Conservation (phyloP, 768 basidiomycete genomes). For the Suillus hirtellus region DNA sequence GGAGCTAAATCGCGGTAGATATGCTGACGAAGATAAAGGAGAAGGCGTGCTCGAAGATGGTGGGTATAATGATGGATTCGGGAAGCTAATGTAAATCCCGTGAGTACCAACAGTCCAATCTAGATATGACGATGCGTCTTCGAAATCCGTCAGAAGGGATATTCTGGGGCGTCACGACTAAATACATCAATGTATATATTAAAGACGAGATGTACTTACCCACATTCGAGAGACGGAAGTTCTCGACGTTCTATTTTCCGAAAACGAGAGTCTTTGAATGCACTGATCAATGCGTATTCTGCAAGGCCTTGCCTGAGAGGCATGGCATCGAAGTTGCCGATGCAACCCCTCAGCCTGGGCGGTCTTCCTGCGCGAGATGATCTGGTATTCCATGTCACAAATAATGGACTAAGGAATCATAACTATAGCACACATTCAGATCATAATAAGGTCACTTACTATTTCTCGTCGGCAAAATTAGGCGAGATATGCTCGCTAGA, state of each 20-base stretch:
- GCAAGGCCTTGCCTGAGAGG: conserved; percentile 72
- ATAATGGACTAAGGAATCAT: conserved; percentile 58
- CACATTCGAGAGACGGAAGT: conserved; percentile 80
- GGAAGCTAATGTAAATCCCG: conserved; percentile 88
- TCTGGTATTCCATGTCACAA: conserved; percentile 93
- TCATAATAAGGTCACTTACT: conserved; percentile 47
- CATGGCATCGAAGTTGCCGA: conserved; percentile 87
- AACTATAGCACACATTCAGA: not conserved
- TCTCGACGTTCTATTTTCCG: conserved; percentile 75
- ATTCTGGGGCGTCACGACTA: conserved; percentile 48
- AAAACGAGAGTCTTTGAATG: conserved; percentile 88
- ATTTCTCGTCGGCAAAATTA: conserved; percentile 71
- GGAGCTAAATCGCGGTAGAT: conserved; percentile 53
- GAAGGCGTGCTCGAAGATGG: conserved; percentile 68
- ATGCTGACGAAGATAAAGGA: conserved; percentile 65
- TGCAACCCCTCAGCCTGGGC: conserved; percentile 83
- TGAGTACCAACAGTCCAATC: conserved; percentile 94
- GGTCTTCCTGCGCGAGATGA: conserved; percentile 58
- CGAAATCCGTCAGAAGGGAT: conserved; percentile 92
- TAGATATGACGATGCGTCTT: conserved; percentile 78
- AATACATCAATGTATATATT: conserved; percentile 4
- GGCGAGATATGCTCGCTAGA: conserved; percentile 52
- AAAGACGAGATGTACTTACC: conserved; percentile 49
- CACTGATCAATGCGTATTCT: conserved; percentile 92
- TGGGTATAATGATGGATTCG: conserved; percentile 67